These are phyloP conservation scores for Colletotrichum sp. DNA, from an alignment of 2,329 filamentous ascomycete species.

Conservation along the genomic window DNA sequence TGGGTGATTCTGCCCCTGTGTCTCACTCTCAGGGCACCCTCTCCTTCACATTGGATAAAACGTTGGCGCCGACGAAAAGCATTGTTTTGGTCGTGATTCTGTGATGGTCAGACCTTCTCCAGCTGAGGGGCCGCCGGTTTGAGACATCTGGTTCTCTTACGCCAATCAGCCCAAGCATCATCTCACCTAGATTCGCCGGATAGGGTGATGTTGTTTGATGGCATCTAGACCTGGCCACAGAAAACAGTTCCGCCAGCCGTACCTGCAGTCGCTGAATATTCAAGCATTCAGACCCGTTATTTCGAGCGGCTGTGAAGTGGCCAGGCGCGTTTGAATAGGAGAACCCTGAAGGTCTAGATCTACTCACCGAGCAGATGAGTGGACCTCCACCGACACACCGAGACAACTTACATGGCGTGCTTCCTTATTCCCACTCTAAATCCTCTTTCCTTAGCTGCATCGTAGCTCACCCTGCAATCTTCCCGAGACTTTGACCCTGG, in stretches of 20 bases:
- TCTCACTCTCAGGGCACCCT: neutral
- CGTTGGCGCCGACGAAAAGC: neutral
- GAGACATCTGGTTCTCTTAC: neutral
- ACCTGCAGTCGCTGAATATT: neutral
- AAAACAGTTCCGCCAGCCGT: neutral
- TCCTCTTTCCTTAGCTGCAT: neutral
- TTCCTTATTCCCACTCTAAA: neutral
- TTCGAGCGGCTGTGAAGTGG: rapidly evolving
- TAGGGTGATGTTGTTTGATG: neutral
- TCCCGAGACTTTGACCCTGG: neutral
- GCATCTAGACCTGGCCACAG: neutral
- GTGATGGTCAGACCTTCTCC: neutral
- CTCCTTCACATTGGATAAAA: neutral
- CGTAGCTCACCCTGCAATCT: neutral
- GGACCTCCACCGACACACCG: neutral
- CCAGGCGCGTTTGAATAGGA: neutral
- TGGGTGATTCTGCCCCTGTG: neutral
- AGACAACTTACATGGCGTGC: neutral
- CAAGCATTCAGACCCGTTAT: neutral
- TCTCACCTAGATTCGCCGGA: neutral
- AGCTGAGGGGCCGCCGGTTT: neutral
- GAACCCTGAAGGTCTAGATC: neutral
- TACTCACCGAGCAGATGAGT: neutral
- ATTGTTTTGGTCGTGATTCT: neutral
- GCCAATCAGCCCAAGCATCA: neutral